These are phyloP conservation scores for Takashimella tepidaria DNA, from an alignment of 1,284 basidiomycete species.

Conservation along the genomic window DNA sequence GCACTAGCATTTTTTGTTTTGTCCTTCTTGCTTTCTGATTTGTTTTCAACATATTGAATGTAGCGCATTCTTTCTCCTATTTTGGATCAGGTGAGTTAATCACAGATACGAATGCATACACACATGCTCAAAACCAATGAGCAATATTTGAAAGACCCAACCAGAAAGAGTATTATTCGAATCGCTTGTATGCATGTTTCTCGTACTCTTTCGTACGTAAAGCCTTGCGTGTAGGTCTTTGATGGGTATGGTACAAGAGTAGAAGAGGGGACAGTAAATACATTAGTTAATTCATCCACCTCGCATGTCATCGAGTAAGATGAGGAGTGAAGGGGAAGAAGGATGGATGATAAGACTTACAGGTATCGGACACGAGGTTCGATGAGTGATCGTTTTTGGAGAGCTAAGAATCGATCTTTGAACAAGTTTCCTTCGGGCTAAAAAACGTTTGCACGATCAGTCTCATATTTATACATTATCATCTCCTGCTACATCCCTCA, in stretches of 20 bases:
- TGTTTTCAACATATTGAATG: no score
- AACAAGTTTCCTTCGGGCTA: slow-evolving; percentile 92
- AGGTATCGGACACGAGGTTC: slow-evolving; percentile 56
- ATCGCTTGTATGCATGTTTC: slow-evolving; percentile 82
- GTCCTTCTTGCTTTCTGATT: no score
- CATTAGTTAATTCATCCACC: slow-evolving; percentile 2
- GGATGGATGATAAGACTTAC: slow-evolving; percentile 54
- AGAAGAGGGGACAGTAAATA: background rate
- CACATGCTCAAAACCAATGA: no score
- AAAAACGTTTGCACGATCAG: no score
- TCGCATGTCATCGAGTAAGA: background rate
- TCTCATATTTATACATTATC: slow-evolving; percentile 1
- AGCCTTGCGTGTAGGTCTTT: slow-evolving; percentile 61
- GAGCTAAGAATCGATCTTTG: slow-evolving; percentile 70
- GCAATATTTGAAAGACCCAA: no score
- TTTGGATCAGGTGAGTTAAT: no score
- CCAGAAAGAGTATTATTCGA: slow-evolving; percentile 49
- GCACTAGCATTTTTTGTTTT: no score
- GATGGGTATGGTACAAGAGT: background rate
- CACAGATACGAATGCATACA: no score
- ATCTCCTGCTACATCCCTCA: background rate
- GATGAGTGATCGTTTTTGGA: slow-evolving; percentile 50
- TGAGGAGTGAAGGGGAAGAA: background rate
- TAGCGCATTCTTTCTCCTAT: no score
- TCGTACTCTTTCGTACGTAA: slow-evolving; percentile 69